Evolutionary conservation across 768 basidiomycete genomes (phyloP), one percentile per base, ranked within the genome.

Genomic region (Leccinum longicurvipes): DNA sequence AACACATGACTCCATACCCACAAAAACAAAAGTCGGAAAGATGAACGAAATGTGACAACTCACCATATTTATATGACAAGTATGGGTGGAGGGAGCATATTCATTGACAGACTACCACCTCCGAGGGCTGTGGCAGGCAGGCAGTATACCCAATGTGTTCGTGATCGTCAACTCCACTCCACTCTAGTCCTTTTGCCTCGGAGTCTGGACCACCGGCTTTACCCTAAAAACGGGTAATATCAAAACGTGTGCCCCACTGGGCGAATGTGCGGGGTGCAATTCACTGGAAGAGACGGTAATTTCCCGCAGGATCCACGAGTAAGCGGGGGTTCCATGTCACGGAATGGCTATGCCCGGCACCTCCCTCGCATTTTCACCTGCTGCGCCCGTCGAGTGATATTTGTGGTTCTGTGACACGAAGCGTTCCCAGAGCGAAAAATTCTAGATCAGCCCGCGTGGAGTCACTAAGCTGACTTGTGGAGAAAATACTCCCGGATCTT

Each of bases 401-500:
- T 68, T 29, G 63, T 60, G 28, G 65, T 73, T 31, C 71, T 65
- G 7, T 65, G 67, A 6, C 61, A 62, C 31, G 52, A 32, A 29
- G 39, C 44, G 24, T 63, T 62, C 23, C 50, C 63, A 4, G 51
- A 5, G 36, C 57, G 63, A 32, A 56, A 51, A 36, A 55, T 53
- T 0, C 56, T 7, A 59, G 14, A 11, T 60, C 54, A 44, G 66
- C n/a, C n/a, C n/a, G 49, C 3, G 64, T 21, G 29, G 53, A 28
- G 10, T 57, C 60, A 6, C 14, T 32, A 14, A 3, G 15, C 0
- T 34, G 34, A 17, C 34, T 34, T 79, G 74, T 7, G 85, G 84
- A 10, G 82, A 80, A 45, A 79, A 70, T 51, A 85, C 67, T 34
- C 60, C 73, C 27, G 77, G 77, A 51, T 81, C 79, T 11, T 70